Evolutionary conservation across 2,329 filamentous ascomycete genomes (phyloP).

Genomic region (Penicillium sp.): DNA sequence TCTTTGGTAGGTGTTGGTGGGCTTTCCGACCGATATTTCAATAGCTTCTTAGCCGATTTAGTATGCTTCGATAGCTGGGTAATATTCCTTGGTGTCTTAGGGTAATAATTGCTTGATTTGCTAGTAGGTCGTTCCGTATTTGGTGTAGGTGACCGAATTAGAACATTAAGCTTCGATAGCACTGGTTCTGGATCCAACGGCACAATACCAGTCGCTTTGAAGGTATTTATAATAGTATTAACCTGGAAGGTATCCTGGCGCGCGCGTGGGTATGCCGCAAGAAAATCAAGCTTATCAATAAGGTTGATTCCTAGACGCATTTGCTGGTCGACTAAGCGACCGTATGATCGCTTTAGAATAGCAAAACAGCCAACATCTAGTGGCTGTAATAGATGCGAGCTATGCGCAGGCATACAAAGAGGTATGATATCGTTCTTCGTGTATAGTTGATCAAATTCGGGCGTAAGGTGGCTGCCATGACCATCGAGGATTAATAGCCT

Average conservation of each 20-base stretch:
- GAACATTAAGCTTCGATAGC: not conserved
- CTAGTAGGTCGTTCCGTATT: not conserved
- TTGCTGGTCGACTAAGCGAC: too few species aligned
- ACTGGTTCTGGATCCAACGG: not conserved
- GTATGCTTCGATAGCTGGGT: not conserved
- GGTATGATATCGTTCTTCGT: conserved; percentile 38
- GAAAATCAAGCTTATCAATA: too few species aligned
- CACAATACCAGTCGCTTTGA: not conserved
- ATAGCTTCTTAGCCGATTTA: not conserved
- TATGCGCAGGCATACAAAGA: conserved; percentile 36
- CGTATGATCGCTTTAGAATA: too few species aligned
- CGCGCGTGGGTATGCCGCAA: not conserved
- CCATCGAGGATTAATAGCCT: conserved; percentile 40
- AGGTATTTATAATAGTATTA: not conserved
- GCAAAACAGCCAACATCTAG: not conserved
- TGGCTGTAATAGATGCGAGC: conserved; percentile 1
- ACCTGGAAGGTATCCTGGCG: not conserved
- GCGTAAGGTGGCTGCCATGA: conserved; percentile 33
- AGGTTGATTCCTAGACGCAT: too few species aligned
- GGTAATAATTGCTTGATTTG: not conserved
- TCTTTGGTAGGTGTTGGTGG: not conserved
- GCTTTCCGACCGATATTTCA: not conserved
- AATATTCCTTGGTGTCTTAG: not conserved
- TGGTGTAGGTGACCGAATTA: not conserved
- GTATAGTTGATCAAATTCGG: conserved; percentile 36